A percentile compares a stretch with the other conserved stretches of the same genome.
Conservation (phyloP, 768 basidiomycete genomes). For the Porpolomopsis calyptriformis region DNA sequence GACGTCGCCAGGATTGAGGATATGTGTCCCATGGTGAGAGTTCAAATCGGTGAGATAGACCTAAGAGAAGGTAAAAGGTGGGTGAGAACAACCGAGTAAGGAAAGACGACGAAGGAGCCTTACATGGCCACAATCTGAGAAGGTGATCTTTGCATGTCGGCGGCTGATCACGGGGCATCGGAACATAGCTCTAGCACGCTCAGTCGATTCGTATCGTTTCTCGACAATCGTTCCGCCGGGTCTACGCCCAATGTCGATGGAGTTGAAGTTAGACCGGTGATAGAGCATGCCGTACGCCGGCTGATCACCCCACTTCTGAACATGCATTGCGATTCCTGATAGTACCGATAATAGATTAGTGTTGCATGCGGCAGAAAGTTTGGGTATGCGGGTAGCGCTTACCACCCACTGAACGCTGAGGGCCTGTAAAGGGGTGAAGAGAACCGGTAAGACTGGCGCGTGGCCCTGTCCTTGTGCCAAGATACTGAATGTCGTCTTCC, state of each 20-base stretch:
- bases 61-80: conserved; percentile 33
- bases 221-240: conserved; percentile 41
- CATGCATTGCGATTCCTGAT: conserved; percentile 47
- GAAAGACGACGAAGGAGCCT: conserved; percentile 6
- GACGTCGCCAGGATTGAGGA: conserved; percentile 43
- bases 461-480: conserved; percentile 33
- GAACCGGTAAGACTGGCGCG: conserved; percentile 9
- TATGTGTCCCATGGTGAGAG: conserved; percentile 70
- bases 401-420: conserved; percentile 34
- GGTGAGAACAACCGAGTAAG: conserved; percentile 8
- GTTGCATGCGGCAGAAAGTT: too few species aligned
- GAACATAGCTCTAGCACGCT: conserved; percentile 48
- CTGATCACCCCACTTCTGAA: conserved; percentile 41
- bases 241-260: conserved; percentile 59
- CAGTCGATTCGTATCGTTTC: conserved; percentile 28
- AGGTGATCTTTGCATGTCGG: conserved; percentile 65
- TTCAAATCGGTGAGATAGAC: conserved; percentile 58
- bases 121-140: conserved; percentile 64
- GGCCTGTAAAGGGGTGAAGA: conserved; percentile 18
- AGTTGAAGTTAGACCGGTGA: conserved; percentile 35
- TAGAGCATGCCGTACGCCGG: conserved; percentile 41
- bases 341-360: conserved; percentile 13
- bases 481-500: conserved; percentile 55
- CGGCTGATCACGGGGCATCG: conserved; percentile 72
- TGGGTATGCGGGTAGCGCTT: too few species aligned